Percentiles rank a stretch among this genome's conserved stretches.
Conservation (phyloP, 2,329 filamentous ascomycete genomes). For the Phaeoacremonium minimum region DNA sequence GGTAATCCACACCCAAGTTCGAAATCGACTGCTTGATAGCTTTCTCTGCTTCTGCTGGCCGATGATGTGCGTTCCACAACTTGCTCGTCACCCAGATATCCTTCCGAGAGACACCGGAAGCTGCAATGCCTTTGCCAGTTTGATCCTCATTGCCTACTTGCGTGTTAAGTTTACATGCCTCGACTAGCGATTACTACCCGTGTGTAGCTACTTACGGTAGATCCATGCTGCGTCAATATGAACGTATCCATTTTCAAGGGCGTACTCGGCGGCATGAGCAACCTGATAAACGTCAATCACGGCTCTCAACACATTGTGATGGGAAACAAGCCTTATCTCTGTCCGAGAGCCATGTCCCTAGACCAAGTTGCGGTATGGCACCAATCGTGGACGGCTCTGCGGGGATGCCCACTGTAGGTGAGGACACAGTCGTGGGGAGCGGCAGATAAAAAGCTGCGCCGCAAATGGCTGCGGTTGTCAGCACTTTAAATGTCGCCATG, state of each 20-base stretch:
- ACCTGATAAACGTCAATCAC: constrained; percentile 1
- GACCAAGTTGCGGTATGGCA: constrained; percentile 9
- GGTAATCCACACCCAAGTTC: constrained; percentile 41
- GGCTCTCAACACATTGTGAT: background rate
- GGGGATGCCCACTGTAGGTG: too few relatives aligned
- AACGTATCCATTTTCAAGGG: constrained; percentile 9
- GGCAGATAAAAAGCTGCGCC: too few relatives aligned
- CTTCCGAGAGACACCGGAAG: constrained; percentile 42
- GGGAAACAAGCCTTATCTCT: constrained; percentile 1
- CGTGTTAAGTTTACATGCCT: background rate
- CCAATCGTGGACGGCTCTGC: too few relatives aligned
- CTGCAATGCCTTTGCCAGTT: constrained; percentile 40
- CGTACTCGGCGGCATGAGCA: constrained; percentile 9
- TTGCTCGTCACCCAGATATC: constrained; percentile 47
- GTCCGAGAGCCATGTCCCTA: constrained; percentile 11
- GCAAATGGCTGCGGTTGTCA: too few relatives aligned
- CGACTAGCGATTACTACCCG: background rate
- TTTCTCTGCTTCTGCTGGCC: constrained; percentile 28
- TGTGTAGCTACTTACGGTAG: constrained; percentile 4
- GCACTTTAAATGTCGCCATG: too few relatives aligned
- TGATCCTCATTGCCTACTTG: constrained; percentile 39
- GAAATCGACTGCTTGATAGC: constrained; percentile 42
- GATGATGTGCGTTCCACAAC: constrained; percentile 27
- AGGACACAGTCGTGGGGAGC: too few relatives aligned
- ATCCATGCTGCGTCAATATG: constrained; percentile 12